Percentiles rank a stretch among this genome's conserved stretches.
phyloP scores from a whole-genome alignment of 1,139 yeast genomes.

The Hemisphaericaspora subhashii region DNA sequence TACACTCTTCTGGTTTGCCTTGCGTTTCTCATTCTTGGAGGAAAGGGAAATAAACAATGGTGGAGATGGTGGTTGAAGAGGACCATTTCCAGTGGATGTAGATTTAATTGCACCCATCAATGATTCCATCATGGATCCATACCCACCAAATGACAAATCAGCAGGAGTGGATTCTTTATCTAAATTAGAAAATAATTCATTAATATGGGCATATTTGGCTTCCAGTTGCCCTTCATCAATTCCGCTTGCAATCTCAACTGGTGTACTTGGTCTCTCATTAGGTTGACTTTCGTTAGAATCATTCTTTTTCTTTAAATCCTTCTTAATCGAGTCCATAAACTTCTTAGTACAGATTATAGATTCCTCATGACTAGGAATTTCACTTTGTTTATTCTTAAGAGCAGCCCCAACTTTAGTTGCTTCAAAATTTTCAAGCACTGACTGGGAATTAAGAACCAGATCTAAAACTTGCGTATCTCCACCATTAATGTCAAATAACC shows the following conservation, averaged over 20 bases:
- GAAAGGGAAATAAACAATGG: not conserved
- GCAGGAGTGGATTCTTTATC: conserved; percentile 8
- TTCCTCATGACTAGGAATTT: not conserved
- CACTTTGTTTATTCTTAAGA: conserved; percentile 2
- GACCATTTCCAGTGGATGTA: conserved; percentile 3
- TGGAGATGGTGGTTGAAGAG: not conserved
- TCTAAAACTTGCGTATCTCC: conserved; percentile 36
- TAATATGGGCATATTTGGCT: conserved; percentile 24
- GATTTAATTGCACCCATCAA: conserved; percentile 8
- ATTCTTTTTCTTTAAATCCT: not conserved
- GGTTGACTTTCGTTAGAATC: too few relatives aligned
- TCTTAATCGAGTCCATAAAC: not conserved
- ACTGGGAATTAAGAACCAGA: conserved; percentile 30
- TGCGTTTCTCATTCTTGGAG: not conserved
- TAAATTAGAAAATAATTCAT: conserved; percentile 19
- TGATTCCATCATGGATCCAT: conserved; percentile 9
- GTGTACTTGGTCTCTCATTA: not conserved
- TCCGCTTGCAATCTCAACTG: not conserved
- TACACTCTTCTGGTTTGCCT: not conserved
- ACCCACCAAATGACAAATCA: conserved; percentile 3
- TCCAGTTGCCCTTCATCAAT: conserved; percentile 4
- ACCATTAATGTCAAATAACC: conserved; percentile 29
- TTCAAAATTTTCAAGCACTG: conserved; percentile 31
- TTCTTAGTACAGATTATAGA: not conserved
- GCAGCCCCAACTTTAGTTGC: not conserved